phyloP scores from a whole-genome alignment of 805 yeast genomes.

The Candida patagonica region DNA sequence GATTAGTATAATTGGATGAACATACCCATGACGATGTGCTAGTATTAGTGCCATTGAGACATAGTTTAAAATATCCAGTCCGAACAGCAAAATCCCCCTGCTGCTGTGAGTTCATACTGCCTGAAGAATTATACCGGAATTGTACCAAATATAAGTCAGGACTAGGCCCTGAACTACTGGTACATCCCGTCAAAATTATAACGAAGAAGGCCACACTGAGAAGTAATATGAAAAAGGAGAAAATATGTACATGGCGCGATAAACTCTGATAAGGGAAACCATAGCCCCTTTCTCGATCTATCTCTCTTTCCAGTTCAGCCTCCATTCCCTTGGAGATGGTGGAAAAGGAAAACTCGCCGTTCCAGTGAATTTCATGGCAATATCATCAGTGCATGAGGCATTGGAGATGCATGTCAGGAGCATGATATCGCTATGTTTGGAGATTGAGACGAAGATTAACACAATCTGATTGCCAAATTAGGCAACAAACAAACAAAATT shows the following conservation, averaged over 20 bases:
- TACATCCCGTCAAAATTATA: slow-evolving; percentile 16
- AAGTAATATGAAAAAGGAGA: slow-evolving; percentile 14
- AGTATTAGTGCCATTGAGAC: slow-evolving; percentile 8
- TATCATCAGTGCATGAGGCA: too few relatives aligned
- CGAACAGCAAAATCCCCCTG: slow-evolving; percentile 12
- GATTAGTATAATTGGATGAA: slow-evolving; percentile 9
- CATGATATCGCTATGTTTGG: too few relatives aligned
- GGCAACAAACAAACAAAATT: background rate
- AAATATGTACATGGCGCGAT: too few relatives aligned
- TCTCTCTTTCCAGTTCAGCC: too few relatives aligned
- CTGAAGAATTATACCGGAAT: slow-evolving; percentile 11
- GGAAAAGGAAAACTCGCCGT: too few relatives aligned
- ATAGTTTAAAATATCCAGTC: slow-evolving; percentile 18
- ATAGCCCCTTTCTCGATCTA: too few relatives aligned
- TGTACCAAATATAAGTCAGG: slow-evolving; percentile 15
- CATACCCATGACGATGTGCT: slow-evolving; percentile 14
- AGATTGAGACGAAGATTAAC: too few relatives aligned
- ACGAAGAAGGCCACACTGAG: slow-evolving; percentile 10
- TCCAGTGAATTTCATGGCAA: too few relatives aligned
- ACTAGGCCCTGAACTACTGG: slow-evolving; percentile 8
- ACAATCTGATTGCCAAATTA: background rate
- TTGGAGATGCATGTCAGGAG: too few relatives aligned
- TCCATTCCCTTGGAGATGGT: too few relatives aligned
- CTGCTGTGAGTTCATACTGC: too few relatives aligned
- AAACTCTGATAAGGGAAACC: too few relatives aligned